These are phyloP conservation scores for Globisporangium iwayamae DNA, from an alignment of 352 stramenopile genomes.

Conservation along the genomic window DNA sequence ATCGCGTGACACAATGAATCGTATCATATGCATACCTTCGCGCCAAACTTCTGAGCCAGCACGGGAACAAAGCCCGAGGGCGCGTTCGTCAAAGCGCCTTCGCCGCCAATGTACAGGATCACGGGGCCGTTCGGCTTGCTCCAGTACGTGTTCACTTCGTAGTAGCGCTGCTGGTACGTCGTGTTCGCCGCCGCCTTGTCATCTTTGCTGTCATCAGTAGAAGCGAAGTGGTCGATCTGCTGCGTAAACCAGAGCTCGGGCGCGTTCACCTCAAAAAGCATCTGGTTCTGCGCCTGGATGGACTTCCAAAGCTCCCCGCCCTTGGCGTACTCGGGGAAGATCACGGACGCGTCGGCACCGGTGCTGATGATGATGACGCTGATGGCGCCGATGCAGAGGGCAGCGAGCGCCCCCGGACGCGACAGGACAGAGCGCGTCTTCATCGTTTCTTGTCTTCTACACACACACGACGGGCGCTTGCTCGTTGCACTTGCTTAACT, in stretches of 20 bases:
- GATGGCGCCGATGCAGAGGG: not conserved
- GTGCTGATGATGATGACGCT: too few species aligned
- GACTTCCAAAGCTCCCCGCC: conserved; percentile 47
- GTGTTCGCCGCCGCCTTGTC: conserved; percentile 11
- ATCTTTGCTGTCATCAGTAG: not conserved
- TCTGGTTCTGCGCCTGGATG: conserved; percentile 46
- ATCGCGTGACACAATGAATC: not conserved
- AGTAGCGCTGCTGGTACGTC: conserved; percentile 77
- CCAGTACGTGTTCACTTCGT: conserved; percentile 68
- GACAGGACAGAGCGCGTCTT: not conserved
- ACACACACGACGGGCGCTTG: not conserved
- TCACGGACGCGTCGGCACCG: conserved; percentile 7
- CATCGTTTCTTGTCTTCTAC: not conserved
- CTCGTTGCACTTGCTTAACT: not conserved
- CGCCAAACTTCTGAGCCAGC: conserved; percentile 71
- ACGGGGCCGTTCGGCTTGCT: conserved; percentile 47
- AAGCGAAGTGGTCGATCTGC: conserved; percentile 56
- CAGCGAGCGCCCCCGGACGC: not conserved
- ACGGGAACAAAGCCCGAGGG: conserved; percentile 65
- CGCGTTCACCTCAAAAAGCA: conserved; percentile 33
- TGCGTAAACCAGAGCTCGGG: conserved; percentile 68
- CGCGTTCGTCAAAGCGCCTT: conserved; percentile 57
- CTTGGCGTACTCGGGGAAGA: conserved; percentile 40
- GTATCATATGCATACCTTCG: conserved; percentile 38
- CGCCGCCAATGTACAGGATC: conserved; percentile 85